A percentile compares a stretch with the other conserved stretches of the same genome.
Conservation (phyloP, 75 land plant species). For the Azolla pinnata region DNA sequence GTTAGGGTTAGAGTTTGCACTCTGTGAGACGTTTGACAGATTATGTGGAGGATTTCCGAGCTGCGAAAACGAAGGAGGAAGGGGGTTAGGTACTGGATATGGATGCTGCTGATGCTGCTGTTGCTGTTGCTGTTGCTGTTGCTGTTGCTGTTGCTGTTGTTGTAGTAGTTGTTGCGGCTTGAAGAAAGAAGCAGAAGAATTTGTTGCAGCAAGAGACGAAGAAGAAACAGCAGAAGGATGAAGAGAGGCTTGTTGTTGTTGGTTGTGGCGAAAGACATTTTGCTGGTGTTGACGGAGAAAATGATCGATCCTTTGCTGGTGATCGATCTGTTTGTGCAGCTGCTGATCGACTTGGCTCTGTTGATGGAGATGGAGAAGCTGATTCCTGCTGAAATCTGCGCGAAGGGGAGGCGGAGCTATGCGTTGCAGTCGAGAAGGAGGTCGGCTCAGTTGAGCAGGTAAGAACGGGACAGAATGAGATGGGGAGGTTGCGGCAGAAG, state of each 20-base stretch:
- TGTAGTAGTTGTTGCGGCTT: neutral
- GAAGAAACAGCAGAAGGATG: too few relatives aligned
- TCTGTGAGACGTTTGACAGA: too few relatives aligned
- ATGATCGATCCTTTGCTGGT: neutral
- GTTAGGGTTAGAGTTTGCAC: neutral
- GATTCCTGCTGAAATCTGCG: neutral
- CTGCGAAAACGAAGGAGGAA: neutral
- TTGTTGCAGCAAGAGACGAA: too few relatives aligned
- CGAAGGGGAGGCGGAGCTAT: slow-evolving; percentile 2
- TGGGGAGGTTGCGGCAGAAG: neutral
- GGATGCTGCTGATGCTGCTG: neutral
- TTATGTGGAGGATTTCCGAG: neutral
- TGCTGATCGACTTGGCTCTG: neutral
- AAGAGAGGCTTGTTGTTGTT: too few relatives aligned
- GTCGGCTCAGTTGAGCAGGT: neutral
- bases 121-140: neutral
- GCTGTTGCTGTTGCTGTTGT: neutral
- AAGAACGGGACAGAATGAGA: neutral
- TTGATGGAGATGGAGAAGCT: too few relatives aligned
- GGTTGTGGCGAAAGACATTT: neutral
- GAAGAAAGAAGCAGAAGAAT: too few relatives aligned
- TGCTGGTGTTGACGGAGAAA: neutral
- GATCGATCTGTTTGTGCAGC: neutral
- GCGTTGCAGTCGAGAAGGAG: slow-evolving; percentile 2
- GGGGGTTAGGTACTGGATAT: neutral